Percentiles rank a stretch among this genome's conserved stretches.
Evolutionary conservation across 345 rosid species (phyloP).

Genomic region (Pugionium cornutum): DNA sequence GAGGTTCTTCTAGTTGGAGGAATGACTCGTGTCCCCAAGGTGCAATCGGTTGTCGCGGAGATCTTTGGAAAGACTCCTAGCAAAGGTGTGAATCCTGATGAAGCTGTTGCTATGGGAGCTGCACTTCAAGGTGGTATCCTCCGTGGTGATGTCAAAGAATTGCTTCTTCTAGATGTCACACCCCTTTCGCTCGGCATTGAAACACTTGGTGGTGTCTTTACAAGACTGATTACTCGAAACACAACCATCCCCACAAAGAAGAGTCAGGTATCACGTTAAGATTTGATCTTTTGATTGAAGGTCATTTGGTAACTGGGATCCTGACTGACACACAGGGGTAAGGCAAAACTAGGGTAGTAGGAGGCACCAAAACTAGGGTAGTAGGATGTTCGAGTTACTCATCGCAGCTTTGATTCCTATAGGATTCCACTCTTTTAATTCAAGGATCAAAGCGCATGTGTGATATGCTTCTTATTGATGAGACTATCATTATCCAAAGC

Average conservation of each 20-base stretch:
- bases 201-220: slow-evolving; percentile 84
- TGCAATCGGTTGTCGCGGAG: slow-evolving; percentile 73
- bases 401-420: background rate
- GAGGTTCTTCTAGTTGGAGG: slow-evolving; percentile 93
- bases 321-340: background rate
- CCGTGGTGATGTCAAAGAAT: slow-evolving; percentile 88
- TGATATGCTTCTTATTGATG: background rate
- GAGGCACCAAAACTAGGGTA: background rate
- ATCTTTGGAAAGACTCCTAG: slow-evolving; percentile 85
- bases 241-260: slow-evolving; percentile 92
- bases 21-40: slow-evolving; percentile 94
- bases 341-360: background rate
- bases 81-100: slow-evolving; percentile 89
- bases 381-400: slow-evolving; percentile 1
- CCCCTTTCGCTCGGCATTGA: slow-evolving; percentile 88
- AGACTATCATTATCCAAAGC: background rate
- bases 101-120: slow-evolving; percentile 91
- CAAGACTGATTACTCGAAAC: slow-evolving; percentile 69
- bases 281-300: background rate
- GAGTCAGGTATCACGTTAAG: slow-evolving; percentile 54
- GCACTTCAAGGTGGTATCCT: slow-evolving; percentile 91
- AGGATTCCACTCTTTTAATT: background rate
- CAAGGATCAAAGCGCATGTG: background rate
- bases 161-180: slow-evolving; percentile 85
- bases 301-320: background rate